Percentiles rank a stretch among this genome's conserved stretches.
phyloP scores from a whole-genome alignment of 164 flowering plant genomes.

The Malania oleifera region DNA sequence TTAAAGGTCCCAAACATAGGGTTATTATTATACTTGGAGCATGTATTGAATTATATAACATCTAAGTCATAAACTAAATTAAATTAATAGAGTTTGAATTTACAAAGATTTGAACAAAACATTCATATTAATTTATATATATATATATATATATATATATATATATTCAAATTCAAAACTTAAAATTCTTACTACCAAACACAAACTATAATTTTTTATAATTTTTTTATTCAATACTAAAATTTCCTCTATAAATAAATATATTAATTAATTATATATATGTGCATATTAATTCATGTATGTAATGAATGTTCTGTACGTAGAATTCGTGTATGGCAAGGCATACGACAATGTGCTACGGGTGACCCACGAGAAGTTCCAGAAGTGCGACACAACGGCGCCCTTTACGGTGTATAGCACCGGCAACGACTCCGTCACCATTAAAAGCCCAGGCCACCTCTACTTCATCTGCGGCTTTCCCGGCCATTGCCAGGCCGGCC shows the following conservation, averaged over 20 bases:
- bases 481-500: slow-evolving; percentile 42
- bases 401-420: slow-evolving; percentile 28
- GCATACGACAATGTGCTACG: slow-evolving; percentile 37
- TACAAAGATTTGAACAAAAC: too few species aligned
- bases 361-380: slow-evolving; percentile 28
- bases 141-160: too few species aligned
- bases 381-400: slow-evolving; percentile 23
- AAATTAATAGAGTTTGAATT: too few species aligned
- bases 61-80: too few species aligned
- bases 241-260: not conserved
- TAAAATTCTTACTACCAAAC: too few species aligned
- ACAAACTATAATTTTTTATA: too few species aligned
- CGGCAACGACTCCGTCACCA: slow-evolving; percentile 36
- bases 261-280: too few species aligned
- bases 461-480: slow-evolving; percentile 38
- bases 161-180: too few species aligned
- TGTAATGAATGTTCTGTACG: not conserved
- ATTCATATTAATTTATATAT: too few species aligned
- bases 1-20: too few species aligned
- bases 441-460: slow-evolving; percentile 28
- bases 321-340: slow-evolving; percentile 35
- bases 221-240: not conserved
- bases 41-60: too few species aligned
- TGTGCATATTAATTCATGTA: not conserved
- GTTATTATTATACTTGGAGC: too few species aligned